Percentiles rank a stretch among this genome's conserved stretches.
Evolutionary conservation across 768 basidiomycete species (phyloP).

Genomic region (Terana coerulea): DNA sequence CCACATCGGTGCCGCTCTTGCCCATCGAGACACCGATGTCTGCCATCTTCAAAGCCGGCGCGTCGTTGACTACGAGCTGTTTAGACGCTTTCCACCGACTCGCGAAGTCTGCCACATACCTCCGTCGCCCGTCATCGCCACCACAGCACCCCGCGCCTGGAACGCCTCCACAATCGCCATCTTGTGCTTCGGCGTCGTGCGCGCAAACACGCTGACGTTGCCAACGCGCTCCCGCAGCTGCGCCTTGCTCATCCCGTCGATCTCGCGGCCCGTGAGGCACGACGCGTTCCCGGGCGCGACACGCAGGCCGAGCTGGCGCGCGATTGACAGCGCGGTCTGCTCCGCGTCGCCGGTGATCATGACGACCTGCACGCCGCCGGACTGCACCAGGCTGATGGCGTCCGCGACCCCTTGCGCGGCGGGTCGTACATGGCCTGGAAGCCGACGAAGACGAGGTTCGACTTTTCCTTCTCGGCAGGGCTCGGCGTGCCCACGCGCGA

Average conservation of each 20-base stretch:
- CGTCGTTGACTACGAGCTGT: slow-evolving; percentile 73
- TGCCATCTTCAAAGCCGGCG: slow-evolving; percentile 95
- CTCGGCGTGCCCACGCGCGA: slow-evolving; percentile 24
- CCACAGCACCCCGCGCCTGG: slow-evolving; percentile 83
- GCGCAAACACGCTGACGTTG: slow-evolving; percentile 82
- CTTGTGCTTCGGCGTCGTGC: slow-evolving; percentile 96
- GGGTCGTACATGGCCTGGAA: slow-evolving; percentile 97
- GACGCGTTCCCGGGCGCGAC: slow-evolving; percentile 43
- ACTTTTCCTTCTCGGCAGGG: slow-evolving; percentile 31
- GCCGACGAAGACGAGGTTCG: slow-evolving; percentile 81
- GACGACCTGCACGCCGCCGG: slow-evolving; percentile 90
- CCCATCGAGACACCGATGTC: slow-evolving; percentile 99
- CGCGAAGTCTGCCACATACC: slow-evolving; percentile 42
- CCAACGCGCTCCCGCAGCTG: slow-evolving; percentile 84
- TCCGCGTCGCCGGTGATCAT: slow-evolving; percentile 99
- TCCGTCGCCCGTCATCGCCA: slow-evolving; percentile 98
- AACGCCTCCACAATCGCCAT: slow-evolving; percentile 97
- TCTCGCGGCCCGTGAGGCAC: slow-evolving; percentile 49
- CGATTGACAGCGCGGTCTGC: slow-evolving; percentile 86
- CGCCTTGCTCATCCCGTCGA: slow-evolving; percentile 78
- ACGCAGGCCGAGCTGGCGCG: slow-evolving; percentile 76
- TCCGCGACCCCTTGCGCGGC: slow-evolving; percentile 92
- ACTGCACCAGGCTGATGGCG: slow-evolving; percentile 75
- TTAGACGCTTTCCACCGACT: slow-evolving; percentile 6
- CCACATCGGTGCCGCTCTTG: slow-evolving; percentile 96